Conservation (phyloP, 169 alveolate genomes). For the Babesia caballi region DNA sequence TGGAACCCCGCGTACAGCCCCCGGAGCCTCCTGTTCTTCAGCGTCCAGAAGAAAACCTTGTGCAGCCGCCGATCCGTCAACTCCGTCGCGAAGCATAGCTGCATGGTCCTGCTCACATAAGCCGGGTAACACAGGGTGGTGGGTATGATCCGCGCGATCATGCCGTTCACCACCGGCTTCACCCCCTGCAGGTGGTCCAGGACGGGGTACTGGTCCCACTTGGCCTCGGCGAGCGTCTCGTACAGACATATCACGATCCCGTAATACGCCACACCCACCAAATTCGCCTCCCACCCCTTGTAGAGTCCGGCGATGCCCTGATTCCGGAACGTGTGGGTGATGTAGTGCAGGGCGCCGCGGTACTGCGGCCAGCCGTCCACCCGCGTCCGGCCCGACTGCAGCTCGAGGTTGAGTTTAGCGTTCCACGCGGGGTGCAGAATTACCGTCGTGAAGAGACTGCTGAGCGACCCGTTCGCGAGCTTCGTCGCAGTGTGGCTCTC, state of each 20-base stretch:
- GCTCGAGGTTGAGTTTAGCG: constrained; percentile 56
- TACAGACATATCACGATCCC: constrained; percentile 46
- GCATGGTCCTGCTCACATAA: constrained; percentile 59
- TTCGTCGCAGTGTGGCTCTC: constrained; percentile 1
- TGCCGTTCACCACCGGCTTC: constrained; percentile 53
- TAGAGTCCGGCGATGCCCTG: constrained; percentile 29
- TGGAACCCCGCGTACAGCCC: constrained; percentile 67
- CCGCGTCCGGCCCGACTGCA: constrained; percentile 42
- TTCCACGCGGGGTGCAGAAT: constrained; percentile 64
- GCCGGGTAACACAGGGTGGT: constrained; percentile 56
- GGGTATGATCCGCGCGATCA: constrained; percentile 42
- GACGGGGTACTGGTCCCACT: constrained; percentile 5
- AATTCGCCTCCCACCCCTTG: constrained; percentile 44
- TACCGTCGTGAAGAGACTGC: constrained; percentile 47
- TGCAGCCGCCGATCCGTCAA: constrained; percentile 11
- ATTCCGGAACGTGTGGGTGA: constrained; percentile 13
- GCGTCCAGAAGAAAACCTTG: constrained; percentile 37
- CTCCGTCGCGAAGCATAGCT: constrained; percentile 52
- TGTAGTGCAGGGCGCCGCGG: constrained; percentile 54
- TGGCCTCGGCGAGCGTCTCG: constrained; percentile 27
- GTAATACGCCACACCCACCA: constrained; percentile 31
- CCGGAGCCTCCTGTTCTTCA: constrained; percentile 22
- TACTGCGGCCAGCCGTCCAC: constrained; percentile 66
- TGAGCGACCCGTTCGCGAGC: constrained; percentile 24
- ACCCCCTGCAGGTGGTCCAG: neutral